Conservation (phyloP, 2,329 filamentous ascomycete species). For the Nectriaceae sp. region DNA sequence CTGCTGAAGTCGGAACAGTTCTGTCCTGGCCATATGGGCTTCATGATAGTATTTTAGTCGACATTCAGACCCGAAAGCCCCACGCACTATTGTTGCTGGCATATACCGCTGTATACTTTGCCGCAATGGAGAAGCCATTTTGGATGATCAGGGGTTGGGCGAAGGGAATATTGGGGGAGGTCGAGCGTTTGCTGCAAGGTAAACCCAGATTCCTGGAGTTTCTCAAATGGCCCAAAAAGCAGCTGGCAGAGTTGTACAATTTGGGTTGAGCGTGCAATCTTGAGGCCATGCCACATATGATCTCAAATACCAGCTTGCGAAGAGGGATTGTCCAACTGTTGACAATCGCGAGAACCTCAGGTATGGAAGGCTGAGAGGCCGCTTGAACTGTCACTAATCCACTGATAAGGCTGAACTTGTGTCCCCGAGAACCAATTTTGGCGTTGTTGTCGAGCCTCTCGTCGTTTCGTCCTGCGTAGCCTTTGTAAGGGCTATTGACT, state of each 20-base stretch:
- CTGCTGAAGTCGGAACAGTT: conserved; percentile 24
- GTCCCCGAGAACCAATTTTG: too few relatives aligned
- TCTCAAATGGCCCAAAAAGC: conserved; percentile 26
- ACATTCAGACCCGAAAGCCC: conserved; percentile 23
- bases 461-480: too few relatives aligned
- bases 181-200: conserved; percentile 19
- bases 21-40: conserved; percentile 29
- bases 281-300: background rate
- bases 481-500: too few relatives aligned
- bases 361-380: too few relatives aligned
- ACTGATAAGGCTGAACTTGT: too few relatives aligned
- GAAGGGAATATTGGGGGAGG: conserved; percentile 17
- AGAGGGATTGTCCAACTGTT: too few relatives aligned
- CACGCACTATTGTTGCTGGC: conserved; percentile 30
- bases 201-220: conserved; percentile 20
- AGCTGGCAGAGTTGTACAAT: conserved; percentile 12
- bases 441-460: too few relatives aligned
- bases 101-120: conserved; percentile 26
- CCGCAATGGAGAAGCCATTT: conserved; percentile 25
- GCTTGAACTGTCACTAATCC: too few relatives aligned
- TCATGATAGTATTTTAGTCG: conserved; percentile 27
- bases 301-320: too few relatives aligned
- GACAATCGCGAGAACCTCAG: too few relatives aligned
- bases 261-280: background rate
- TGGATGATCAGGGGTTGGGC: conserved; percentile 32